Evolutionary conservation across 2,329 filamentous ascomycete species (phyloP).

Genomic region (Ascochyta pisi): DNA sequence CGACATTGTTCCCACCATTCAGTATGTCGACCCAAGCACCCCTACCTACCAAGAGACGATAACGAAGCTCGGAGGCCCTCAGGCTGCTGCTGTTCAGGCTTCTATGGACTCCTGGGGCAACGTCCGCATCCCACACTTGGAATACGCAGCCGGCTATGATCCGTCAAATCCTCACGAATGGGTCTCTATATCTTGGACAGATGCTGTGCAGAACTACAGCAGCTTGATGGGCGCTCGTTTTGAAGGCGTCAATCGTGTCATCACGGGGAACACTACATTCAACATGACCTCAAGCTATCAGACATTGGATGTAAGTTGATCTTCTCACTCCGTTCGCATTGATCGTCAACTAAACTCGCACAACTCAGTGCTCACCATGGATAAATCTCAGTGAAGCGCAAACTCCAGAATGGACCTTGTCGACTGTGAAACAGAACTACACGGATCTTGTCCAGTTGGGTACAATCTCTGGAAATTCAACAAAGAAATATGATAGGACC

Average conservation of each 20-base stretch:
- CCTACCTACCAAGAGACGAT: background rate
- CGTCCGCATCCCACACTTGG: conserved; percentile 10
- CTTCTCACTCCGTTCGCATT: background rate
- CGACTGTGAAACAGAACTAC: background rate
- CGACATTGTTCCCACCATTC: conserved; percentile 3
- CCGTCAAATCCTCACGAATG: background rate
- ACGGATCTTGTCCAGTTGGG: background rate
- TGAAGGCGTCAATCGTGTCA: conserved; percentile 5
- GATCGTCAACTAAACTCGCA: background rate
- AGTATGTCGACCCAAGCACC: conserved; percentile 15
- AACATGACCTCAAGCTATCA: conserved; percentile 3
- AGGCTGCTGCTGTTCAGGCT: conserved; percentile 8
- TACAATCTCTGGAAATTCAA: background rate
- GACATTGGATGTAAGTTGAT: background rate
- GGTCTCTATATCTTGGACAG: conserved; percentile 9
- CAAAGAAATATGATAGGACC: background rate
- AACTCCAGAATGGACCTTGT: background rate
- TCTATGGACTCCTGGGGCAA: conserved; percentile 16
- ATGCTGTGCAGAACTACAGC: conserved; percentile 14
- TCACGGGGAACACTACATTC: conserved; percentile 12
- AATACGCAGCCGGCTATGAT: conserved; percentile 1
- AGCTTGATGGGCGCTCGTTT: conserved; percentile 17
- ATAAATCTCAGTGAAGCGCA: background rate
- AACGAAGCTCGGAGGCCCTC: conserved; percentile 9
- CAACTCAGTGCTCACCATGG: background rate